Base-by-base conservation (phyloP, 2,329 filamentous ascomycete species). In the Trichoderma lentiforme region DNA sequence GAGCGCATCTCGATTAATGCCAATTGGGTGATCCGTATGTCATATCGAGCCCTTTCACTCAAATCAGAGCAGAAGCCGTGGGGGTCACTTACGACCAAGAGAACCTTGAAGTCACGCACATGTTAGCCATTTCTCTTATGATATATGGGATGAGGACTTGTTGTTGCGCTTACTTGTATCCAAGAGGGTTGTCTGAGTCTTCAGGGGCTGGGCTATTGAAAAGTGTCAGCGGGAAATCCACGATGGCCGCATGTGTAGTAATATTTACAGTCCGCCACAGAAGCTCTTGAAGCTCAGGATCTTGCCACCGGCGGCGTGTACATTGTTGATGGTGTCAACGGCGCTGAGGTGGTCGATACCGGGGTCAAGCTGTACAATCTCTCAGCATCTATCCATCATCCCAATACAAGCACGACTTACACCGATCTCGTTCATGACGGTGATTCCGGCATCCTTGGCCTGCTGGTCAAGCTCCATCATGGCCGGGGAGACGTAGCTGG, bases 381-480 rank as follows among this genome's bases (percentile, higher is more conserved):
- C 12, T 65, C 5, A 53, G 43, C 24, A 34, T 12, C 6, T 4
- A 14, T 51, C 2, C 2, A 9, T 47, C 6, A 3, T 1, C 36
- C 18, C 1, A 47, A 12, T 9, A 12, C 3, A 12, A 21, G 84
- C 87, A 97, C 97, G 60, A 53, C 67, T 80, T 68, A 63, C 28
- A 74, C 94, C 94, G 80, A 97, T 97, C 88, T 98, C 95, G 84
- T 98, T 98, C 92, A 98, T 95, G 80, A 98, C 95, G 12, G 94
- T 97, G 80, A 98, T 98, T 73, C 94, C 95, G 21, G 95, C 95
- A 74, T 92, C 92, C 87, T 97, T 97, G 32, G 30, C 30, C 77
- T 92, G 86, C 77, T 90, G 86, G 78, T 98, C 92, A 65, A 98
- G 90, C 85, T 95, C 95, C 84, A 91, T 83, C 94, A 98, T 98